Evolutionary conservation across 176 grass and related monocot species (phyloP), one percentile per base, ranked within the genome.

Genomic region (Juncus effusus): DNA sequence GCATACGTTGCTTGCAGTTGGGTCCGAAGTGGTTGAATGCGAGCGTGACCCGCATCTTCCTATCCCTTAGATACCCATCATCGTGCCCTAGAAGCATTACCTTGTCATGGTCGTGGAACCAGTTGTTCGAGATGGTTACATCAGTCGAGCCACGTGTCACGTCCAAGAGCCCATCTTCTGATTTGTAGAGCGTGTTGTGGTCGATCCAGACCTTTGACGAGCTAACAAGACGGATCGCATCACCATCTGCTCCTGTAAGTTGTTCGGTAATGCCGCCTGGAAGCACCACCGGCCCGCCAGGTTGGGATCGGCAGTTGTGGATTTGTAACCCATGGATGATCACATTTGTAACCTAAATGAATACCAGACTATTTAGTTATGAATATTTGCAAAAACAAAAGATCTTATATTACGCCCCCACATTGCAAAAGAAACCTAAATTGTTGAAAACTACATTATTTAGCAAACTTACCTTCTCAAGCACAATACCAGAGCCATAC

Each of bases 51-150:
- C 74, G 77, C 92, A 91, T 96, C 37, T 56, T 64, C 63, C 51
- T 45, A 62, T 91, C 87, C 3, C 47, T 44, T 49, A 61, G n/a
- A 59, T 81, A 58, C 50, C 57, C 73, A 53, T 96, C 87, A 49
- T 83, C 82, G 67, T 96, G 92, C 5, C 87, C 92, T 5, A 96
- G 82, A 9, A 91, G 79, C 92, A 96, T 96, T 0, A 91, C 87
- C 79, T 91, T 96, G 84, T 91, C 87, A 13, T 96, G 92, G 62
- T 88, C n/a, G 6, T 60, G 64, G 76, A 96, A 96, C 92, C 92
- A 88, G 74, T 28, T 28, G 19, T 28, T 28, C 19, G 19, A 28
- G 19, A 28, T 28, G 19, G 19, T 28, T 28, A 28, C 88, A 91
- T 72, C 65, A 4, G 87, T 91, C 38, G 84, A 91, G 1, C 92